phyloP scores from a whole-genome alignment of 805 yeast species.

The Komagataella mondaviorum region DNA sequence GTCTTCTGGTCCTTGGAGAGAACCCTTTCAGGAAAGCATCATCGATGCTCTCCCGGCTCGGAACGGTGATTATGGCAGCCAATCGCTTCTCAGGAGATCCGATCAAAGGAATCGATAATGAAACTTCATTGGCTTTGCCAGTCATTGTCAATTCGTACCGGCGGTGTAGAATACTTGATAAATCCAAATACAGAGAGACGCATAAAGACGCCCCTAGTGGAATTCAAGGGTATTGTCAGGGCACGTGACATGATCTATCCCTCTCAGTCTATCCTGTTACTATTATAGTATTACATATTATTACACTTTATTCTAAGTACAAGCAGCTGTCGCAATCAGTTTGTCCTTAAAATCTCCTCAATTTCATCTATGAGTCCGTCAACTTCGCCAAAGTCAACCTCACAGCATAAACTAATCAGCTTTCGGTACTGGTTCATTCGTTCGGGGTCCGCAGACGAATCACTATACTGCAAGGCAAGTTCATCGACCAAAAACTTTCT shows the following conservation, averaged over 20 bases:
- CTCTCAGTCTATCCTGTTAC: neutral
- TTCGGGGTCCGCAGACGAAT: slow-evolving; percentile 29
- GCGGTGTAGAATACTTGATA: neutral
- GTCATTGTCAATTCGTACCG: neutral
- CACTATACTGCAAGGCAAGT: slow-evolving; percentile 18
- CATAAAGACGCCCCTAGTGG: too few species aligned
- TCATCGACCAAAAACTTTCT: slow-evolving; percentile 42
- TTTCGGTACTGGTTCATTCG: slow-evolving; percentile 57
- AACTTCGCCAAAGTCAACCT: slow-evolving; percentile 51
- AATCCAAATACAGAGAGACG: neutral
- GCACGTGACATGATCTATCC: neutral
- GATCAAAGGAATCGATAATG: neutral
- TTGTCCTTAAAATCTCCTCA: slow-evolving; percentile 9
- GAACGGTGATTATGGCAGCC: slow-evolving; percentile 4
- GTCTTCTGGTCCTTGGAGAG: slow-evolving; percentile 28
- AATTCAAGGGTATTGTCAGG: neutral
- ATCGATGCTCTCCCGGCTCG: slow-evolving; percentile 1
- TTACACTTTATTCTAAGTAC: neutral
- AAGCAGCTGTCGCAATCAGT: neutral
- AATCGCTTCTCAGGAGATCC: slow-evolving; percentile 1
- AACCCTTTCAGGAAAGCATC: slow-evolving; percentile 4
- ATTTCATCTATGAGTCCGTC: slow-evolving; percentile 56
- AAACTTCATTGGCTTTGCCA: neutral
- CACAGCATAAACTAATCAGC: slow-evolving; percentile 57
- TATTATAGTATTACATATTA: neutral